phyloP scores from a whole-genome alignment of 129 eudicot species.

The Apium graveolens region DNA sequence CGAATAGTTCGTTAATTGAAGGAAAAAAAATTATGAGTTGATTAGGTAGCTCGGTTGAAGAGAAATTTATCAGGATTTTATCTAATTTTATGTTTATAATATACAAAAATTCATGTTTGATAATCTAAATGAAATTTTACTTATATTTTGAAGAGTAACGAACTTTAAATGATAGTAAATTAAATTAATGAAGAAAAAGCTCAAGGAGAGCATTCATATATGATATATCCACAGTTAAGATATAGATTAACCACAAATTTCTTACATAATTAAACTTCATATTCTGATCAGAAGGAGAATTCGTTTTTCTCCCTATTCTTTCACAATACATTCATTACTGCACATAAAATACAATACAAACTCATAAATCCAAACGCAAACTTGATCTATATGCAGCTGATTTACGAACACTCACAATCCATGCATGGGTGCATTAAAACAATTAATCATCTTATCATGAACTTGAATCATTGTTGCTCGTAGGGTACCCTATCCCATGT shows the following conservation, averaged over 20 bases:
- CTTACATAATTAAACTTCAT: background rate
- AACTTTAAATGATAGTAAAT: background rate
- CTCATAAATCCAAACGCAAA: background rate
- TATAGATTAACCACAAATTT: background rate
- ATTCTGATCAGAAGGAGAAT: background rate
- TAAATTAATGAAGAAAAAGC: no score
- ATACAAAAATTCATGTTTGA: no score
- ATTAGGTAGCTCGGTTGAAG: no score
- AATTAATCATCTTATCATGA: background rate
- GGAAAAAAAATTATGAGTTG: no score
- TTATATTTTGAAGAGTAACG: background rate
- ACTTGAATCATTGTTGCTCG: background rate
- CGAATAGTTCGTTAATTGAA: no score
- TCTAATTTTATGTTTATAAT: no score
- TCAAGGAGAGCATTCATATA: no score
- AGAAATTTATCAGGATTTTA: no score
- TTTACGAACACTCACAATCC: background rate
- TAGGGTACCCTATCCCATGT: conserved; percentile 73
- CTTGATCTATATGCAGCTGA: background rate
- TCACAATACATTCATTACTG: background rate
- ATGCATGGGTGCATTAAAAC: background rate
- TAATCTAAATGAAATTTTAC: no score
- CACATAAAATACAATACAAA: background rate
- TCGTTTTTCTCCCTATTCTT: background rate
- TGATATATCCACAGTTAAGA: no score